These are phyloP conservation scores for Coprinopsis sp. DNA, from an alignment of 768 basidiomycete genomes.

Conservation along the genomic window DNA sequence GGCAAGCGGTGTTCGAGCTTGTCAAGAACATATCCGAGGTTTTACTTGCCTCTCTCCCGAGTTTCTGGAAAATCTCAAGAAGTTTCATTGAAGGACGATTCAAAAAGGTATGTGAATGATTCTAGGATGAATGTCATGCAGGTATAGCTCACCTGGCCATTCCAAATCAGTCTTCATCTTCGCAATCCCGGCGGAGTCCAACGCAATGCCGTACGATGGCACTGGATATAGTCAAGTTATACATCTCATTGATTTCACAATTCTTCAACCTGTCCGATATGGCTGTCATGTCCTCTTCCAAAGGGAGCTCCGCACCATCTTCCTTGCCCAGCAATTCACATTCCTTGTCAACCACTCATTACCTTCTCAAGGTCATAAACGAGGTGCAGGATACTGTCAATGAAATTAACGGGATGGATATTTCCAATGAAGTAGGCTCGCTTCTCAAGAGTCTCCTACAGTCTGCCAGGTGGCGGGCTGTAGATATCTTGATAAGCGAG, in stretches of 20 bases:
- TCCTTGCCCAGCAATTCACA: slow-evolving; percentile 56
- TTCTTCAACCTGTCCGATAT: slow-evolving; percentile 76
- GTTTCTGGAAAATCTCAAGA: slow-evolving; percentile 90
- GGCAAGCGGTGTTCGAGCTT: slow-evolving; percentile 75
- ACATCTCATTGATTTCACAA: slow-evolving; percentile 78
- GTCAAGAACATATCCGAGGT: slow-evolving; percentile 86
- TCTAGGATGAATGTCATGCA: slow-evolving; percentile 2
- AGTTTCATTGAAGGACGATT: slow-evolving; percentile 92
- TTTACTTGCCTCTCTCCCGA: slow-evolving; percentile 79
- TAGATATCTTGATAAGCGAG: slow-evolving; percentile 66
- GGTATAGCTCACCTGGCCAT: slow-evolving; percentile 6
- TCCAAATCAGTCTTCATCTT: slow-evolving; percentile 26
- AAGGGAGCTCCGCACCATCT: too few relatives aligned
- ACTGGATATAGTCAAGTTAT: slow-evolving; percentile 79
- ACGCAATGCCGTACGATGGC: slow-evolving; percentile 85
- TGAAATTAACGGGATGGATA: slow-evolving; percentile 76
- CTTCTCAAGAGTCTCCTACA: slow-evolving; percentile 73
- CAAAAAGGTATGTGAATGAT: slow-evolving; percentile 58
- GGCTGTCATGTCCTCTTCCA: slow-evolving; percentile 56
- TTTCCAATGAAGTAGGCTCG: slow-evolving; percentile 67
- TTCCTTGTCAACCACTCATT: slow-evolving; percentile 77
- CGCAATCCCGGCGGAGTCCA: slow-evolving; percentile 68
- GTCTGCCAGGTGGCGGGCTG: slow-evolving; percentile 83
- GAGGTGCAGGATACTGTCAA: slow-evolving; percentile 85
- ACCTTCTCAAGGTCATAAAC: slow-evolving; percentile 70